Evolutionary conservation across 768 basidiomycete genomes (phyloP).

Genomic region (Omphalotus guepiniiformis): DNA sequence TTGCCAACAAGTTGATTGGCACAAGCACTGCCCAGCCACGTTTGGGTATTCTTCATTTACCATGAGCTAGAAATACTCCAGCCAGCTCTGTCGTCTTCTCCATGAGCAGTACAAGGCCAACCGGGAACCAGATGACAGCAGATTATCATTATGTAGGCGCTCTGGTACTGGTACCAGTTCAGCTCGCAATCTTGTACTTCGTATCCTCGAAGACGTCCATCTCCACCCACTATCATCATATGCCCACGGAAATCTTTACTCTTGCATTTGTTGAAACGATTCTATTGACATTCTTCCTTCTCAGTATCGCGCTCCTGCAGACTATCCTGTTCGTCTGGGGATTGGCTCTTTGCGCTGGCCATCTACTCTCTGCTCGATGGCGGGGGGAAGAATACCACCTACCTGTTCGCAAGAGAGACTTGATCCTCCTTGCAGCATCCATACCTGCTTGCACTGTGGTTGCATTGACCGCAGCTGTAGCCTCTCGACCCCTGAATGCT

Average conservation of each 20-base stretch:
- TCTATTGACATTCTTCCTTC: not conserved
- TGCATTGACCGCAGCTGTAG: not conserved
- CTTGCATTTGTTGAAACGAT: slow-evolving; percentile 1
- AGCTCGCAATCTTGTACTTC: not conserved
- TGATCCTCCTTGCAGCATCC: not conserved
- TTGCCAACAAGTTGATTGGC: too few relatives aligned
- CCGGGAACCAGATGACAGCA: slow-evolving; percentile 2
- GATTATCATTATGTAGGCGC: not conserved
- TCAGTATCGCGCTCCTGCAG: not conserved
- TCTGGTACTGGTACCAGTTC: not conserved
- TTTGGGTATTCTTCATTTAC: too few relatives aligned
- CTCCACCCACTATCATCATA: too few relatives aligned
- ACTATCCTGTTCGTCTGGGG: not conserved
- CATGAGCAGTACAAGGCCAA: not conserved
- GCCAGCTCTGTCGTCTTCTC: not conserved
- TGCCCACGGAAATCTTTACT: slow-evolving; percentile 1
- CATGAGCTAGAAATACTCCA: too few relatives aligned
- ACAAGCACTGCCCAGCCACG: too few relatives aligned
- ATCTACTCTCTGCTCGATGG: not conserved
- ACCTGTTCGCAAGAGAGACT: not conserved
- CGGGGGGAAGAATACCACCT: not conserved
- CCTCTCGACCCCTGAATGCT: not conserved
- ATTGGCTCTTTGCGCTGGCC: not conserved
- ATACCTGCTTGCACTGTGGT: not conserved
- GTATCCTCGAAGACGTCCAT: not conserved